phyloP scores from a whole-genome alignment of 2,329 filamentous ascomycete genomes.

The Fusarium sterilihyphosum region DNA sequence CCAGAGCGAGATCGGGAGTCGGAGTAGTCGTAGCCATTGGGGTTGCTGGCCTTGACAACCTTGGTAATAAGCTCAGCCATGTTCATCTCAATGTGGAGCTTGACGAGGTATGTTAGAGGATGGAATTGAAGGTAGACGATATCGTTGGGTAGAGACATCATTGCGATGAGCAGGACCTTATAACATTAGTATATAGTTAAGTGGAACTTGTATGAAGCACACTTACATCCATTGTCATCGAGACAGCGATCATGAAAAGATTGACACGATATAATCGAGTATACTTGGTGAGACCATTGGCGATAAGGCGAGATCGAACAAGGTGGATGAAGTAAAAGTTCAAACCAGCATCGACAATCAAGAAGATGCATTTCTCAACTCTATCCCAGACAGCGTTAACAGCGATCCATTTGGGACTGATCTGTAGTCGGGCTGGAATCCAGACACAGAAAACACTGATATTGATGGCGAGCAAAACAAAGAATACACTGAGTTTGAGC shows the following conservation, averaged over 20 bases:
- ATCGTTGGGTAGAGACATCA: constrained; percentile 46
- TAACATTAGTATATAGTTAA: background rate
- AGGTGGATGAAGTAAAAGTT: constrained; percentile 63
- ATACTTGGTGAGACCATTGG: constrained; percentile 61
- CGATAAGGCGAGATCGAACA: constrained; percentile 57
- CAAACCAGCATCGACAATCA: constrained; percentile 59
- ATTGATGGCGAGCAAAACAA: constrained; percentile 59
- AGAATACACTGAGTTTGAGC: constrained; percentile 57
- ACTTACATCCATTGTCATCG: constrained; percentile 45
- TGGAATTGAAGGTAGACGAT: constrained; percentile 58
- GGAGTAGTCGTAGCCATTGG: constrained; percentile 40
- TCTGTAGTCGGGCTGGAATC: constrained; percentile 62
- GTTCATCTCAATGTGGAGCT: constrained; percentile 64
- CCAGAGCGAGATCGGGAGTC: constrained; percentile 31
- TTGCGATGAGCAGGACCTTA: constrained; percentile 43
- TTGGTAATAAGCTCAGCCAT: constrained; percentile 63
- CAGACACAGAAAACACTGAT: constrained; percentile 64
- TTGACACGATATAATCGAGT: constrained; percentile 54
- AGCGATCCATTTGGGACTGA: constrained; percentile 52
- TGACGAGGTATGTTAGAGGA: constrained; percentile 62
- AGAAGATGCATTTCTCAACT: constrained; percentile 61
- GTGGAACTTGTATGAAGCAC: no score
- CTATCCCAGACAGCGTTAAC: constrained; percentile 65
- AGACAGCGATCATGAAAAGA: constrained; percentile 45
- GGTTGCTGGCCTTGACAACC: constrained; percentile 45